Percentiles rank a stretch among this genome's conserved stretches.
phyloP scores from a whole-genome alignment of 2,329 filamentous ascomycete species.

The Grosmannia clavigera region DNA sequence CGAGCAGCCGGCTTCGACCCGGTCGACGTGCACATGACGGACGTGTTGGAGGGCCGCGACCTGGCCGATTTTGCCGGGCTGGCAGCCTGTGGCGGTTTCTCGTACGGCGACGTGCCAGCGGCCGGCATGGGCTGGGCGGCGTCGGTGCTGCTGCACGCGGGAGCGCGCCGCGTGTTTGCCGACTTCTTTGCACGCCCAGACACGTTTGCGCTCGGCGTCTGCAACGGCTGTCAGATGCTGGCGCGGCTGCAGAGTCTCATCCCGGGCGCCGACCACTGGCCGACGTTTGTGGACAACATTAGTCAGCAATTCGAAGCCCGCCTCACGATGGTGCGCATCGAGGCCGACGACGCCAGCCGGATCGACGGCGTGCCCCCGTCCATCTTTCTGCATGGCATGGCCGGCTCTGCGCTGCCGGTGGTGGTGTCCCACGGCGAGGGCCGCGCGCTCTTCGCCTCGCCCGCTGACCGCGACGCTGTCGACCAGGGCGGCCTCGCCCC shows the following conservation, averaged over 20 bases:
- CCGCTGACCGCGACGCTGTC: conserved; percentile 39
- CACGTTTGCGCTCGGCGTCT: conserved; percentile 87
- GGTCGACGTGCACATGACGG: conserved; percentile 94
- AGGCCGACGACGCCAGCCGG: conserved; percentile 36
- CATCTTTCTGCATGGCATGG: conserved; percentile 89
- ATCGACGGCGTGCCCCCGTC: conserved; percentile 30
- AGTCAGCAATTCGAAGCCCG: conserved; percentile 86
- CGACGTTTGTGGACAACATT: conserved; percentile 71
- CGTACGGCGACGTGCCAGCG: conserved; percentile 66
- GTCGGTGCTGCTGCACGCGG: conserved; percentile 67
- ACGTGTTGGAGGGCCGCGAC: conserved; percentile 62
- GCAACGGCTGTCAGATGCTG: conserved; percentile 96
- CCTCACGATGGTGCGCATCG: conserved; percentile 68
- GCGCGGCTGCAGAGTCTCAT: conserved; percentile 73
- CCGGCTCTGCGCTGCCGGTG: conserved; percentile 69
- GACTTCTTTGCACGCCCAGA: conserved; percentile 77
- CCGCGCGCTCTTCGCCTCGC: conserved; percentile 56
- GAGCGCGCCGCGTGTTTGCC: conserved; percentile 60
- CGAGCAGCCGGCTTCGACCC: conserved; percentile 80
- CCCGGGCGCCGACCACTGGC: conserved; percentile 74
- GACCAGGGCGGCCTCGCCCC: conserved; percentile 58
- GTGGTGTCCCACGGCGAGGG: conserved; percentile 88
- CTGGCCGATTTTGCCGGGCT: conserved; percentile 76
- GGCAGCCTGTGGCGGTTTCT: conserved; percentile 94
- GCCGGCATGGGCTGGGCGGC: conserved; percentile 97